Base-by-base conservation (phyloP, 441 rosid genomes). In the Macaranga tanarius region DNA sequence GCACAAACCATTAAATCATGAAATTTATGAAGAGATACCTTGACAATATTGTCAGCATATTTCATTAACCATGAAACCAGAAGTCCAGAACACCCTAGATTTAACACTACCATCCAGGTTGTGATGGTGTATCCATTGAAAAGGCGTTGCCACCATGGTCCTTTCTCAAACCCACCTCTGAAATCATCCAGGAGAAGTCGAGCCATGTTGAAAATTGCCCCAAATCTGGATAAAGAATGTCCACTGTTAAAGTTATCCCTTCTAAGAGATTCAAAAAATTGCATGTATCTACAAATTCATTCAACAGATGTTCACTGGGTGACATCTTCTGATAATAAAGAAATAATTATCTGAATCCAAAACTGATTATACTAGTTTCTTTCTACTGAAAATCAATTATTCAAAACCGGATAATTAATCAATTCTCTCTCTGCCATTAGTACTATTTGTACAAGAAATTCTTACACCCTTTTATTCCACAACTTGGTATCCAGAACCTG, bases 101-200 rank as follows among this genome's bases (percentile, higher is more conserved):
- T 95, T 70, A 95, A 81, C 79, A 92, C 93, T 65, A 92, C 99
- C 91, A 91, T 56, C 96, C 91, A 91, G 71, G 98, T 92, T 31
- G 87, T 91, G 48, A 88, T 76, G 72, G 81, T 88, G 78, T 92
- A 91, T 58, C 97, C 99, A 79, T 85, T 82, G 68, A 88, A 82
- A 73, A 92, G 86, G 63, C 90, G 91, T 78, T 90, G 95, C 99
- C 98, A 91, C 95, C 93, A 92, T 19, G 88, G 85, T 67, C 98
- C 99, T 51, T 89, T 89, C 86, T 94, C 92, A 86, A 87, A 92
- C 31, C 91, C 92, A 72, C 87, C 83, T 79, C 87, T 79, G 67
- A 92, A 89, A 84, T 95, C 98, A 95, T 95, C 98, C 71, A 88
- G 69, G 62, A 89, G 42, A 79, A 92, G 97, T 58, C 91, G 78